Percentiles rank a stretch among this genome's conserved stretches.
These are phyloP conservation scores for Sclerotinia borealis DNA, from an alignment of 2,329 filamentous ascomycete genomes.

Conservation along the genomic window DNA sequence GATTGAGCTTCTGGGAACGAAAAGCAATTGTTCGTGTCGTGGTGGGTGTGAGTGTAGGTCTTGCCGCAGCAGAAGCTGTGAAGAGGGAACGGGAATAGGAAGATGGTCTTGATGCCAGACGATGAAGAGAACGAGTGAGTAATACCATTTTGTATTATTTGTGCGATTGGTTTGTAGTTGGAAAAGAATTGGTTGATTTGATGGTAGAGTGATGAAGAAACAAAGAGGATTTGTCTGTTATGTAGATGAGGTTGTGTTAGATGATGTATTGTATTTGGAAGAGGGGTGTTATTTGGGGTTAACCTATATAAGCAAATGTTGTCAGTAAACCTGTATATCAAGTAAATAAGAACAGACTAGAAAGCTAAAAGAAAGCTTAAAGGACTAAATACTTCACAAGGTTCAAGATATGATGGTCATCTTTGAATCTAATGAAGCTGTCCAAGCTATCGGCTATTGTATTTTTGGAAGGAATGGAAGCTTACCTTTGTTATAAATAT, in stretches of 20 bases:
- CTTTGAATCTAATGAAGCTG: background rate
- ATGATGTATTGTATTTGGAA: background rate
- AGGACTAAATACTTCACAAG: background rate
- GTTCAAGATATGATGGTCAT: background rate
- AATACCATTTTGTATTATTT: slow-evolving; percentile 44
- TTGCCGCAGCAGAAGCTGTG: slow-evolving; percentile 19
- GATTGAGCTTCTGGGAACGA: background rate
- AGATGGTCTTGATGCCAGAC: slow-evolving; percentile 22
- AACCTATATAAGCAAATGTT: background rate
- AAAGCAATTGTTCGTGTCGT: slow-evolving; percentile 4
- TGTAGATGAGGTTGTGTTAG: background rate
- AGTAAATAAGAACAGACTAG: background rate
- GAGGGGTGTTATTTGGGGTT: background rate
- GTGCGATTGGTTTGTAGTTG: background rate
- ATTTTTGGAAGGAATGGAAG: background rate
- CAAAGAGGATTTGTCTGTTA: background rate
- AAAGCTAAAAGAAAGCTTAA: background rate
- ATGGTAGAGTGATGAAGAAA: background rate
- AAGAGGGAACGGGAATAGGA: slow-evolving; percentile 15
- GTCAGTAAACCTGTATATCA: background rate
- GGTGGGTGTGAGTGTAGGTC: slow-evolving; percentile 15
- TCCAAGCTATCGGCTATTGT: background rate
- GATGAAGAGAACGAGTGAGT: slow-evolving; percentile 29
- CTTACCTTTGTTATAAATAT: background rate
- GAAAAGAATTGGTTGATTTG: background rate